Evolutionary conservation across 208 protist genomes (phyloP), one percentile per base, ranked within the genome.

Genomic region (Leishmania arabica): DNA sequence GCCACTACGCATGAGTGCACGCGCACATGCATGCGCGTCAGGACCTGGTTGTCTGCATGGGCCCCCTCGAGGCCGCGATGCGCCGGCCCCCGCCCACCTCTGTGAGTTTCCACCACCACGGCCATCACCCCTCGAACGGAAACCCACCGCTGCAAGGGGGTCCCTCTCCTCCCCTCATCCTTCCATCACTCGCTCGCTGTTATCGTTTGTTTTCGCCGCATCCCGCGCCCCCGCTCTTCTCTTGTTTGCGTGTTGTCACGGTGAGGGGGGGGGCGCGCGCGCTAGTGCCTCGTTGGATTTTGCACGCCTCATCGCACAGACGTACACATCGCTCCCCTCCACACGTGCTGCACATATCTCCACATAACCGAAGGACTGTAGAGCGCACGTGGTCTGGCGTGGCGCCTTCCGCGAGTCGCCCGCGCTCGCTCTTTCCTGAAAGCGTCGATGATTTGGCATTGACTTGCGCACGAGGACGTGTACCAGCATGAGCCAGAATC

Each of bases 401-500:
- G 31, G 49, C 40, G 2, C 42, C 49, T 76, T 45, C 19, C 27
- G 19, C 47, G 42, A 24, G 19, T 49, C 42, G 42, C 13, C 11
- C 27, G 19, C 27, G 0, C 27, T 37, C 27, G 4, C 13, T 7
- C 27, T 37, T 31, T 31, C 27, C 24, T 6, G 6, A n/a, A 17
- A 51, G 24, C 9, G 2, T 27, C 24, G 1, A 71, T 45, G 19
- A 2, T n/a, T 71, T 45, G 17, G 5, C 19, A 11, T 51, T 31
- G 5, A 27, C 66, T 2, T 51, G 66, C 7, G 1, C 7, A 27
- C 17, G 66, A 51, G 68, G 9, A 47, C 42, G 19, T 75, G 56
- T 51, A 17, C 34, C 17, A 53, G 40, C 75, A 78, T 86, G 58
- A 81, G 53, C 56, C 31, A 66, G 17, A 64, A 27, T 45, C 47